These are phyloP conservation scores for Venturia asperata DNA, from an alignment of 2,329 filamentous ascomycete species.

Conservation along the genomic window DNA sequence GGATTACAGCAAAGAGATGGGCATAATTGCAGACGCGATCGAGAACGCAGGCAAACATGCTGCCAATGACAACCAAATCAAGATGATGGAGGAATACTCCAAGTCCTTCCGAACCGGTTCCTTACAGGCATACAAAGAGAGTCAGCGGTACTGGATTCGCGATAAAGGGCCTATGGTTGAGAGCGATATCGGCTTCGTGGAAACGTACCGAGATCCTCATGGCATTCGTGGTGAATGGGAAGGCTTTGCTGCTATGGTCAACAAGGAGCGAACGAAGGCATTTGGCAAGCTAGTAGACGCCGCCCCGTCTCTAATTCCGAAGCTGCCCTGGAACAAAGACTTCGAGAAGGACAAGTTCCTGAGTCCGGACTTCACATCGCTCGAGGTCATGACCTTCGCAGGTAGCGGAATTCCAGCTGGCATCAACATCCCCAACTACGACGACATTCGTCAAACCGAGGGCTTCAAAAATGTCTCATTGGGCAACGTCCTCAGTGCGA, in stretches of 20 bases:
- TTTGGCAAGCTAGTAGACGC: slow-evolving; percentile 79
- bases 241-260: slow-evolving; percentile 58
- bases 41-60: slow-evolving; percentile 42
- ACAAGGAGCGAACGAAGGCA: slow-evolving; percentile 80
- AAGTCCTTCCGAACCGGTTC: slow-evolving; percentile 46
- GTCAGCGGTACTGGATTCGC: slow-evolving; percentile 47
- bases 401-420: slow-evolving; percentile 56
- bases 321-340: slow-evolving; percentile 77
- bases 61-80: slow-evolving; percentile 38
- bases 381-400: slow-evolving; percentile 82
- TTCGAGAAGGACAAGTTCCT: slow-evolving; percentile 97
- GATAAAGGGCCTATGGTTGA: slow-evolving; percentile 47
- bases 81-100: slow-evolving; percentile 42
- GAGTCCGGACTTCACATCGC: slow-evolving; percentile 88
- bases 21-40: slow-evolving; percentile 40
- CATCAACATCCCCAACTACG: slow-evolving; percentile 57
- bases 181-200: slow-evolving; percentile 48
- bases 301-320: slow-evolving; percentile 75
- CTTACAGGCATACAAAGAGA: slow-evolving; percentile 44
- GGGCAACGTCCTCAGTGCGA: slow-evolving; percentile 86
- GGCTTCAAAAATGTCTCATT: slow-evolving; percentile 93
- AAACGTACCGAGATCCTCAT: slow-evolving; percentile 49
- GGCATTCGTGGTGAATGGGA: slow-evolving; percentile 49
- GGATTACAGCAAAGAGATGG: slow-evolving; percentile 41
- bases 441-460: slow-evolving; percentile 70